Base-by-base conservation (phyloP, 305 asterid species). In the Rubia balearica region DNA sequence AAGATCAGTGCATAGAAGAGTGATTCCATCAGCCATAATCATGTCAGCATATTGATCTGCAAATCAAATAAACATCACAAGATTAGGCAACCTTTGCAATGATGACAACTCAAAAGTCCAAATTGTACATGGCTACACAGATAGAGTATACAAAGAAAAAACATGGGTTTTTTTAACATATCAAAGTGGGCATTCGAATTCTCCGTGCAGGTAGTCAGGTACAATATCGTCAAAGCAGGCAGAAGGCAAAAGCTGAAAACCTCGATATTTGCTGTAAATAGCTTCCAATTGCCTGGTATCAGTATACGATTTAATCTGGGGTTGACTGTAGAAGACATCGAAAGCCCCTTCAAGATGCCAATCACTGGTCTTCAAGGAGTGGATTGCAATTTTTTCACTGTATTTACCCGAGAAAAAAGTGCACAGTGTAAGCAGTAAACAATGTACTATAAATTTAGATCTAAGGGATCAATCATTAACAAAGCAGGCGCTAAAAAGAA, bases 331-430 rank as follows among this genome's bases (percentile, higher is more conserved):
- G 83, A 88, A 94, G 65, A 86, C 72, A 77, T 94, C 97, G 72
- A 94, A 94, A 65, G 99, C 99, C 79, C 98, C 97, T 81, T 94
- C 99, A 74, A 91, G 89, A 75, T 88, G 90, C 98, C 98, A 94
- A 71, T 90, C 98, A 80, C 98, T 83, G 74, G 95, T 77, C 83
- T 91, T 94, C 79, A 94, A 75, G 72, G 96, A 84, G 80, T 89
- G 97, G 83, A 86, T 79, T 57, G 98, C 93, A 75, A 83, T 80
- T 79, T 94, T 94, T 76, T 94, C 99, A 80, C 99, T 94, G 89
- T 78, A 81, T 73, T 62, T 74, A 62, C 73, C 63, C 53, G 27
- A 61, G 45, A 46, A 60, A 71, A 43, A 57, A 63, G 67, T 76
- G 75, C 61, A 1, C 40, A 21, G 41, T n/a, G n/a, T 61, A 36